Base-by-base conservation (phyloP, 1,139 yeast species). In the Arxiozyma heterogenica region DNA sequence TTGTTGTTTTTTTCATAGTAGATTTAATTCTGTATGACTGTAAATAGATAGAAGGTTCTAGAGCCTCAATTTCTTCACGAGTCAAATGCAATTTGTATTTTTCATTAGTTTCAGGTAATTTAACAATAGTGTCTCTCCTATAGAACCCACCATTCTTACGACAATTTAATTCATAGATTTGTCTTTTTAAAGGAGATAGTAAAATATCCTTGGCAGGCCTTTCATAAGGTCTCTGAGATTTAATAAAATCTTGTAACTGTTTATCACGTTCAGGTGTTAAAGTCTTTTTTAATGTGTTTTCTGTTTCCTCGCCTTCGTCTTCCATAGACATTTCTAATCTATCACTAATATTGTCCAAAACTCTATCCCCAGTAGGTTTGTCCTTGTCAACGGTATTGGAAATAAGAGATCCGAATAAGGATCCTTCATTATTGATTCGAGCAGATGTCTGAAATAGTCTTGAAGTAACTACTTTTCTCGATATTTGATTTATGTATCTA, bases 1-100 rank as follows among this genome's bases (percentile, higher is more conserved):
- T 76, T 15, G 91, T 89, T 50, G 95, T 91, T 73, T 93, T 93
- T 72, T 93, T 93, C 75, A 86, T 81, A 5, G 95, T 84, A 27
- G 90, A 80, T 69, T 90, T 88, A 64, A 91, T 78, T 70, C 97
- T 79, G 74, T 77, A 84, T 15, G 95, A 86, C 65, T 83, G 78
- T 56, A 87, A 71, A 70, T 82, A 89, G 34, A 91, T 79, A 18
- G 94, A 82, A 38, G 98, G 98, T 70, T 89, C 96, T 59, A 91
- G 76, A 1, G 82, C 79, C 51, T 84, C 86, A 58, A 88, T 81
- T 69, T 90, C 96, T 56, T 80, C 78, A 49, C 73, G 73, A 7
- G 82, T 74, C 56, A 90, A 76, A 44, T 74, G 71, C 59, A 91
- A 73, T 61, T 77, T 77, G 71, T 83, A 87, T 48, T 66, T 60